These are phyloP conservation scores for Spinacia oleracea DNA, from an alignment of 179 eudicot species.

Conservation along the genomic window DNA sequence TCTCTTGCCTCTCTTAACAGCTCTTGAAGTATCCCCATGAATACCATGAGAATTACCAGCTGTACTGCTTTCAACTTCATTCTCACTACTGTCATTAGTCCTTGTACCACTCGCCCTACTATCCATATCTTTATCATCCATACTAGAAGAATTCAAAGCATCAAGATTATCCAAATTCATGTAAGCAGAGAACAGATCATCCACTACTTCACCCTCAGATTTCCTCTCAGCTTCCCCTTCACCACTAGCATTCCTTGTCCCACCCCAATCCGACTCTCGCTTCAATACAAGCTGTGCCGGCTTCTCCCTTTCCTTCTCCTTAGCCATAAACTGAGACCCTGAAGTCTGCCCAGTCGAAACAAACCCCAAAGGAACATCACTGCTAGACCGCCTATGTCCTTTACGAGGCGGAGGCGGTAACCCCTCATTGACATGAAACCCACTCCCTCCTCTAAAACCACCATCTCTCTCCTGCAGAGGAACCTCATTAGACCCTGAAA, in stretches of 20 bases:
- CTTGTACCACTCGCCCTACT: constrained; percentile 48
- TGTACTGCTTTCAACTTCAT: constrained; percentile 48
- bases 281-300: constrained; percentile 36
- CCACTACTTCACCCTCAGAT: constrained; percentile 32
- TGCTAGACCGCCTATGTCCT: constrained; percentile 44
- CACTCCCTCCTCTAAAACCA: constrained; percentile 11
- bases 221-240: constrained; percentile 23
- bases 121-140: constrained; percentile 48
- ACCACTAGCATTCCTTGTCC: background rate
- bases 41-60: constrained; percentile 22
- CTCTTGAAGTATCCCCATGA: constrained; percentile 26
- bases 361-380: constrained; percentile 47
- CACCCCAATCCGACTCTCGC: constrained; percentile 30
- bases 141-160: constrained; percentile 40
- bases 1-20: constrained; percentile 39
- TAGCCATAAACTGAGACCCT: constrained; percentile 23
- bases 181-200: constrained; percentile 34
- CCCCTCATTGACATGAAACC: constrained; percentile 29
- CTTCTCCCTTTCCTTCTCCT: constrained; percentile 23
- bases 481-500: constrained; percentile 17
- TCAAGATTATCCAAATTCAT: constrained; percentile 48
- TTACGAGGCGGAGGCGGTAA: constrained; percentile 46
- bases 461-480: constrained; percentile 24
- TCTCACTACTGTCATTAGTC: constrained; percentile 54
- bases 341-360: constrained; percentile 29